Percentiles rank a stretch among this genome's conserved stretches.
phyloP scores from a whole-genome alignment of 2,329 filamentous ascomycete species.

The Trichophyton benhamiae region DNA sequence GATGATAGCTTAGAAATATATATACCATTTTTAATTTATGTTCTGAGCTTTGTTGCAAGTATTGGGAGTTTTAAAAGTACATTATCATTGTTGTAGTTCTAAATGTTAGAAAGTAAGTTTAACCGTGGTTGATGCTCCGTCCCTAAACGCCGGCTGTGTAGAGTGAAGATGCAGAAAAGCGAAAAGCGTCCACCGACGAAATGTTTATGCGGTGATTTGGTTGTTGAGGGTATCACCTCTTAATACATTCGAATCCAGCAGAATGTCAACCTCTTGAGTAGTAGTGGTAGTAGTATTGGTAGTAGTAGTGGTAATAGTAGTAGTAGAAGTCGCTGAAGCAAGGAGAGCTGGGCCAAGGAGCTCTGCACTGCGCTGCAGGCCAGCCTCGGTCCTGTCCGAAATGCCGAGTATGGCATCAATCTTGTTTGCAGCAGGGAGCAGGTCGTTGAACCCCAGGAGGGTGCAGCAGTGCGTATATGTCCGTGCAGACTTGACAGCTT shows the following conservation, averaged over 20 bases:
- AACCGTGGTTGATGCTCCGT: not conserved
- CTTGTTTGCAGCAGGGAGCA: slow-evolving; percentile 51
- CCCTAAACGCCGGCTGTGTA: not conserved
- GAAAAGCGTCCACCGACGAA: not conserved
- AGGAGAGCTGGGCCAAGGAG: not conserved
- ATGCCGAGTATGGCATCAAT: slow-evolving; percentile 50
- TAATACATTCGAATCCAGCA: not conserved
- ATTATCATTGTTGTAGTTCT: no score
- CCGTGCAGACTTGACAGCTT: slow-evolving; percentile 51
- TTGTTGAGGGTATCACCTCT: not conserved
- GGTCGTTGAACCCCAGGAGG: slow-evolving; percentile 50
- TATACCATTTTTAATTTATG: not conserved
- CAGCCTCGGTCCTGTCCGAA: not conserved
- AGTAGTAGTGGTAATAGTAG: not conserved
- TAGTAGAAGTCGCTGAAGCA: not conserved
- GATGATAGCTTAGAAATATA: not conserved
- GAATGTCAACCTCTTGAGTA: not conserved
- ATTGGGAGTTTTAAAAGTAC: no score
- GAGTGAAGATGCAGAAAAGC: not conserved
- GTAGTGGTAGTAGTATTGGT: not conserved
- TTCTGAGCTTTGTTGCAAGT: no score
- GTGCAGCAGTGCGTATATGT: slow-evolving; percentile 60
- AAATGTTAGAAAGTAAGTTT: not conserved
- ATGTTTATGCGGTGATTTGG: not conserved
- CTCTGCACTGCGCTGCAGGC: not conserved